Evolutionary conservation across 2,329 filamentous ascomycete genomes (phyloP), one percentile per base, ranked within the genome.

Genomic region (Aspergillus tamarii): DNA sequence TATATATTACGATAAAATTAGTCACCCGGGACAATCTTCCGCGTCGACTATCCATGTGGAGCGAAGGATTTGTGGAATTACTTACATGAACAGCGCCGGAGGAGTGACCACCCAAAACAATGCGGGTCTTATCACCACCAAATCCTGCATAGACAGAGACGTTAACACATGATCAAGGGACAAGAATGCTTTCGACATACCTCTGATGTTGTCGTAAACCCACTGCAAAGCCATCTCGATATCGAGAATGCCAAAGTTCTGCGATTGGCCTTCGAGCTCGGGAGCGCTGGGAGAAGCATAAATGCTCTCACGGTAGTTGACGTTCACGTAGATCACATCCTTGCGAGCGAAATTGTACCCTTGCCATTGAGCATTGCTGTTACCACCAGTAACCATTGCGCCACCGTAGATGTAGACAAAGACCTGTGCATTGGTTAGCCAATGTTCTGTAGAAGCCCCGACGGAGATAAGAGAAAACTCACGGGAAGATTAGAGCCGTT

Each of bases 391-490:
- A 16, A 91, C 88, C 28, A 93, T 83, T 0, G 90, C 90, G 39
- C 87, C 82, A 69, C 91, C 87, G 10, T 83, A 77, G 5, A 85
- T 82, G 70, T 92, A 93, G n/a, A 70, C 66, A 41, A 70, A 69
- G 2, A 70, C 52, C 52, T 55, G 21, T 26, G 16, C 11, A 19
- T 16, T 16, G 12, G 32, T 55, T 55, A 55, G 52, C 12, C 7
- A 14, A 36, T 32, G 4, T 7, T 19, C 14, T 19, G 6, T 10
- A n/a, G 8, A 28, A n/a, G 2, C 10, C 21, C n/a, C 2, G n/a
- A 26, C 12, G 3, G 2, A 39, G 32, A 19, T 16, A 6, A 11
- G n/a, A 19, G 30, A 34, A 34, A 39, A 55, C 52, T 55, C 5
- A 55, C 67, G 4, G 69, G 69, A 16, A 68, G 62, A 21, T 59